Evolutionary conservation across 2,329 filamentous ascomycete species (phyloP), one percentile per base, ranked within the genome.

Genomic region (Beauveria scarabaeidicola): DNA sequence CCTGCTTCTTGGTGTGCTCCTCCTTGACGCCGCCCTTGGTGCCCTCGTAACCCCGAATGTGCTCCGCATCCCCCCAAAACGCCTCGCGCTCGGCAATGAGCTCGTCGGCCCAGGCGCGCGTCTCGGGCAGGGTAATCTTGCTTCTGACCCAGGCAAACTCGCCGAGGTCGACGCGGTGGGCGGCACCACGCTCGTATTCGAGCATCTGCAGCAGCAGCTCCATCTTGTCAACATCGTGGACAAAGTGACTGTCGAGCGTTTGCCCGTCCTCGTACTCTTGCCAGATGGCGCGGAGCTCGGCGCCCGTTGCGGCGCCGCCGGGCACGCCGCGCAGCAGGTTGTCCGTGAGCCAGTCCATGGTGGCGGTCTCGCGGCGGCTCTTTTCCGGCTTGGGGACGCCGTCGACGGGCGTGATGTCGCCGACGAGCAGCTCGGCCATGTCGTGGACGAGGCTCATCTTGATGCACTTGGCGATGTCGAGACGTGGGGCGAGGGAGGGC

Each of bases 211-310:
- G 77, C 62, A 99, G 75, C 64, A 99, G 78, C 77, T 99, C 94
- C 73, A 99, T 86, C 85, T 97, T 97, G 75, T 99, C 94, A 61
- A 99, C 84, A 72, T 99, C 94, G 72, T 99, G 94, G 47, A 99
- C 94, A 64, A 93, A 97, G 62, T 86, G 80, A 66, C 88, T 90
- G 71, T 99, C 93, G 15, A 87, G 76, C 9, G 94, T 97, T 75
- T 87, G 69, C 19, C 85, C 86, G 67, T 94, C 90, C 74, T 99
- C 94, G 70, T 99, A 99, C 74, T 99, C 94, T 69, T 95, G 87
- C 90, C 94, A 99, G 54, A 97, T 81, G 9, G 80, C 83, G 61
- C 87, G 81, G 29, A 99, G 87, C 56, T 92, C 86, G 58, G 81
- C 71, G 3, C 88, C 92, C 0, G 85, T 81, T 13, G n/a, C n/a